Conservation (phyloP, 179 eudicot species). For the Heliamphora ciliata region DNA sequence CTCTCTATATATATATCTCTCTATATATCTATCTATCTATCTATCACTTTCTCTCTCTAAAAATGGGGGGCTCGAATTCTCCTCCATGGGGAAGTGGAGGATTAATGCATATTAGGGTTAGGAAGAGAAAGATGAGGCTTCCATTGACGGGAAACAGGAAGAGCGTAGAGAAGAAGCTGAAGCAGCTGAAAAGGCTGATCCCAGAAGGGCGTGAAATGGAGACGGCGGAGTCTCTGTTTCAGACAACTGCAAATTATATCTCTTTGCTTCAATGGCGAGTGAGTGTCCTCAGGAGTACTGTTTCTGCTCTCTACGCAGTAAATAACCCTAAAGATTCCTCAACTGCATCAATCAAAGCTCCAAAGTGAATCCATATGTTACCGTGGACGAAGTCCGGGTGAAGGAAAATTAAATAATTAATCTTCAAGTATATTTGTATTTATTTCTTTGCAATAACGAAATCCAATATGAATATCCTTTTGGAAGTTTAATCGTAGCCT, state of each 20-base stretch:
- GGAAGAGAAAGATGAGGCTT: conserved; percentile 13
- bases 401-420: too few species aligned
- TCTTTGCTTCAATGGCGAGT: conserved; percentile 13
- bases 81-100: background rate
- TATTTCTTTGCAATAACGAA: too few species aligned
- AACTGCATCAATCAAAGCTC: background rate
- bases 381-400: too few species aligned
- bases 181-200: conserved; percentile 16
- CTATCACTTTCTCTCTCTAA: background rate
- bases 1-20: background rate
- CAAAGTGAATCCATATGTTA: background rate
- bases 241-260: conserved; percentile 18
- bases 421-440: too few species aligned
- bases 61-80: conserved; percentile 4
- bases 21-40: conserved; percentile 2
- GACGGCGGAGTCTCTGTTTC: conserved; percentile 16
- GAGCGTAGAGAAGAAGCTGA: conserved; percentile 14
- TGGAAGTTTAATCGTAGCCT: too few species aligned
- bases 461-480: too few species aligned
- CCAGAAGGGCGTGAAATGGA: conserved; percentile 16
- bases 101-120: background rate
- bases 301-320: background rate
- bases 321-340: background rate
- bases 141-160: conserved; percentile 10
- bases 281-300: background rate